These are phyloP conservation scores for Hymenochaete sp. DNA, from an alignment of 1,284 basidiomycete genomes.

Conservation along the genomic window DNA sequence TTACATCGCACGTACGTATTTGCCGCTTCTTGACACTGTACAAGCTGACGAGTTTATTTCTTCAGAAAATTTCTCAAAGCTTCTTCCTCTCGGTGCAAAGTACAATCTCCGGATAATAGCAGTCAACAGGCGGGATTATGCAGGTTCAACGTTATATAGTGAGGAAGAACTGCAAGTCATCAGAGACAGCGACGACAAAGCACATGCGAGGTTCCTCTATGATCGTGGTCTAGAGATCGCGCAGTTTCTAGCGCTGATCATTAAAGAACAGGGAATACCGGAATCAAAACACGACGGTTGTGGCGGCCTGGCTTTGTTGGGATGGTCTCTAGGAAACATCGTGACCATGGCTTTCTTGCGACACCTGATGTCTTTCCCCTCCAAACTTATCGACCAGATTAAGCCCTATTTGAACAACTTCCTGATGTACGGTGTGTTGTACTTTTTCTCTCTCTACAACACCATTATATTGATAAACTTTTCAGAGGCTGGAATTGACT, in stretches of 20 bases:
- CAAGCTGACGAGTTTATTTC: neutral
- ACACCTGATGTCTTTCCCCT: constrained; percentile 3
- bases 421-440: constrained; percentile 12
- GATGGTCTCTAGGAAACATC: constrained; percentile 16
- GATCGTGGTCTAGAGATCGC: constrained; percentile 16
- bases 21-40: neutral
- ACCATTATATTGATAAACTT: neutral
- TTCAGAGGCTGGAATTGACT: neutral
- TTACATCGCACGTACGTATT: constrained; percentile 14
- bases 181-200: constrained; percentile 6
- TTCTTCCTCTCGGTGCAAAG: constrained; percentile 17
- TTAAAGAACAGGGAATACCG: constrained; percentile 9
- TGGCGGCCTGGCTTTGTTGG: constrained; percentile 13
- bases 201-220: constrained; percentile 14
- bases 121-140: constrained; percentile 23
- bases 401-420: constrained; percentile 9
- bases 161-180: constrained; percentile 18
- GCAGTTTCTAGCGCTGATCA: constrained; percentile 15
- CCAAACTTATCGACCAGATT: neutral
- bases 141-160: constrained; percentile 19
- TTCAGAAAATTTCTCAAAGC: constrained; percentile 15
- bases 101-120: constrained; percentile 20
- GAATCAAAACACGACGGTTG: neutral
- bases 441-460: neutral
- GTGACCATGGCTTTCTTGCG: constrained; percentile 10